A percentile compares a stretch with the other conserved stretches of the same genome.
Evolutionary conservation across 768 basidiomycete genomes (phyloP).

Genomic region (Tylopilus felleus): DNA sequence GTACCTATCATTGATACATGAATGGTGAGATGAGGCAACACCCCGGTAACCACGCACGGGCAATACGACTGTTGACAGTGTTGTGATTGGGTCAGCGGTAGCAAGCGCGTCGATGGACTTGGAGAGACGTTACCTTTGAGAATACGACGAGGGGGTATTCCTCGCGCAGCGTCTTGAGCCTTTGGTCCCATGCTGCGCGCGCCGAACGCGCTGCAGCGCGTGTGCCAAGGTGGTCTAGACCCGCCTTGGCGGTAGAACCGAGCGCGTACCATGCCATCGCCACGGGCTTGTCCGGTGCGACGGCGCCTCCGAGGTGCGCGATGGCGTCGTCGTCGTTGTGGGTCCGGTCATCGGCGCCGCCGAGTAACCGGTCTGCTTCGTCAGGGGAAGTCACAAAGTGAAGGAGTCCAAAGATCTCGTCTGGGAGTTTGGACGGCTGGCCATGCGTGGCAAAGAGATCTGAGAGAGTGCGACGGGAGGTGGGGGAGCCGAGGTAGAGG

Average conservation of each 20-base stretch:
- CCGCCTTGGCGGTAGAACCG: constrained; percentile 23
- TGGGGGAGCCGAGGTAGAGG: constrained; percentile 35
- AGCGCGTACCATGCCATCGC: constrained; percentile 55
- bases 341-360: constrained; percentile 16
- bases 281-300: constrained; percentile 49
- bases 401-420: constrained; percentile 71
- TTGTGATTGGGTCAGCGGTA: background rate
- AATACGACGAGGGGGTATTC: constrained; percentile 71
- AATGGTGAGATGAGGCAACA: background rate
- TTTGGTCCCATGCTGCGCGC: constrained; percentile 38
- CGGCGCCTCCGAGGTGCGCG: too few species aligned
- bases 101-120: background rate
- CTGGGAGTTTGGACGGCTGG: constrained; percentile 37
- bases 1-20: constrained; percentile 8
- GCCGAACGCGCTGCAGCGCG: constrained; percentile 22
- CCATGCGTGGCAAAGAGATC: constrained; percentile 28
- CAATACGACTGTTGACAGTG: constrained; percentile 52
- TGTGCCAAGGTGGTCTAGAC: background rate
- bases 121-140: constrained; percentile 85
- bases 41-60: constrained; percentile 43
- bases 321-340: background rate
- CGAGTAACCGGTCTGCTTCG: constrained; percentile 18
- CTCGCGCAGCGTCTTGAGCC: constrained; percentile 41
- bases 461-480: constrained; percentile 22
- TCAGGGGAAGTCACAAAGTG: constrained; percentile 52